Base-by-base conservation (phyloP, 1,139 yeast genomes). In the Candida albicans region DNA sequence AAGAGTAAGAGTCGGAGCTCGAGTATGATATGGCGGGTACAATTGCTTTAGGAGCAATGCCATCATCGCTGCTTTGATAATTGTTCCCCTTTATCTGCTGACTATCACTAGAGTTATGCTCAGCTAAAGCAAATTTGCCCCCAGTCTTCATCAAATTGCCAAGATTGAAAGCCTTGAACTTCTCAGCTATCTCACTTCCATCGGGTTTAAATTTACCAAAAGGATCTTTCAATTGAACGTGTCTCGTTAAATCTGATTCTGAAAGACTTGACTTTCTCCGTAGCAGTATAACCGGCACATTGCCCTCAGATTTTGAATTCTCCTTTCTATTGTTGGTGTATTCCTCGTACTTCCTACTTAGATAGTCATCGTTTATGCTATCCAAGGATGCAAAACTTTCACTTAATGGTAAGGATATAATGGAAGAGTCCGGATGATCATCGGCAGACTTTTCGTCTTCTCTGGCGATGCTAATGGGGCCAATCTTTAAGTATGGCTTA, bases 371-470 rank as follows among this genome's bases (percentile, higher is more conserved):
- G 57, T 83, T 83, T 44, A 79, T 74, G 56, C 90, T 83, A 57
- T 85, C 90, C 57, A 86, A 67, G 0, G 91, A 84, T 1, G 91
- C 93, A 69, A 84, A 84, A 51, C 90, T 83, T 41, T 85, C 87
- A 50, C 81, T 82, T 14, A 83, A 71, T 0, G 90, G 88, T 36
- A 85, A 59, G 14, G 83, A 64, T 55, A 73, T 67, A 2, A 70
- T 71, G 1, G 76, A 70, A 1, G 71, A 62, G 1, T 40, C 72
- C 2, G 12, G 34, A 51, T 30, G 63, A 49, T 14, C 48, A 52
- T 4, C 46, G 14, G 13, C 40, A 28, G 24, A 15, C 7, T 43
- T 18, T 10, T 24, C 33, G 24, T 43, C 40, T 7, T 30, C 33
- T 15, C 39, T 27, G 12, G 55, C 50, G 29, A 50, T 24, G 3